These are phyloP conservation scores for Hygrocybe punicea DNA, from an alignment of 768 basidiomycete species.

Conservation along the genomic window DNA sequence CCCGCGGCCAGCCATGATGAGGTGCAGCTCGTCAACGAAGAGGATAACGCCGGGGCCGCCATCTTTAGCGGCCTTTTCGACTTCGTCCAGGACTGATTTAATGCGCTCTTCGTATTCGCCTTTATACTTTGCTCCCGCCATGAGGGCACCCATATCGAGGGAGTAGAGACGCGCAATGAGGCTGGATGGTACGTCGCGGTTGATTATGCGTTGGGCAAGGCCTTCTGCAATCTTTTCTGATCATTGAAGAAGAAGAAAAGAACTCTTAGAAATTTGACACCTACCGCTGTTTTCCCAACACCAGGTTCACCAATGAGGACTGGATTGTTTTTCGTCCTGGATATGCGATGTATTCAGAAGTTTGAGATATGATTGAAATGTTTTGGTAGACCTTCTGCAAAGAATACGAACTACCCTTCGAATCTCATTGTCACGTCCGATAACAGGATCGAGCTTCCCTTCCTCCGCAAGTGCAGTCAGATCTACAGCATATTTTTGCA, in stretches of 20 bases:
- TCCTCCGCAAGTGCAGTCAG: constrained; percentile 84
- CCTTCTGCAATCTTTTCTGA: constrained; percentile 58
- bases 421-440: constrained; percentile 91
- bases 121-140: constrained; percentile 91
- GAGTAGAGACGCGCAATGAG: constrained; percentile 75
- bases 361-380: background rate
- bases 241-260: too few relatives aligned
- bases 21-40: constrained; percentile 92
- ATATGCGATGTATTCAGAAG: constrained; percentile 1
- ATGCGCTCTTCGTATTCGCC: constrained; percentile 97
- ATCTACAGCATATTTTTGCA: constrained; percentile 85
- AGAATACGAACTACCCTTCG: constrained; percentile 80
- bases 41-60: constrained; percentile 79
- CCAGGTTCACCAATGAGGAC: constrained; percentile 93
- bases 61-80: constrained; percentile 81
- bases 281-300: constrained; percentile 94
- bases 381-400: constrained; percentile 55
- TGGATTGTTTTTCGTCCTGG: constrained; percentile 94
- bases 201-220: constrained; percentile 91
- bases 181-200: constrained; percentile 81
- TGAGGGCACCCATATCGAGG: constrained; percentile 92
- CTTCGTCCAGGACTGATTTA: constrained; percentile 87
- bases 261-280: background rate
- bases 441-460: constrained; percentile 94
- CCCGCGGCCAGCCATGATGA: constrained; percentile 88